Evolutionary conservation across 345 rosid genomes (phyloP).

Genomic region (Excoecaria agallocha): DNA sequence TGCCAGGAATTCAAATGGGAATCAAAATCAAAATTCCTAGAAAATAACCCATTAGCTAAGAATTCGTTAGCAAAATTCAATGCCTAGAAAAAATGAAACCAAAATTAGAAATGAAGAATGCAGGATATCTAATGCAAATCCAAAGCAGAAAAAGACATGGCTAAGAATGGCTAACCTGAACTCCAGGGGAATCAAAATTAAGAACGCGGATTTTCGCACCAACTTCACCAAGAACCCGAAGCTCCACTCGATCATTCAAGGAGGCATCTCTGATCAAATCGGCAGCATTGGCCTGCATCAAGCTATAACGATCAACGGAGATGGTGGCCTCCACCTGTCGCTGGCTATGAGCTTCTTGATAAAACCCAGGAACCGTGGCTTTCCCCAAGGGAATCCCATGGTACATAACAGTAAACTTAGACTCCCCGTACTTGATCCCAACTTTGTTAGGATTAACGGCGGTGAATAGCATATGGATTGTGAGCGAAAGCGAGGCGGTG

Average conservation of each 20-base stretch:
- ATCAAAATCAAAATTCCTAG: not conserved
- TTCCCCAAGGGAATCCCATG: conserved; percentile 83
- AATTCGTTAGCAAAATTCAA: not conserved
- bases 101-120: not conserved
- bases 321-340: conserved; percentile 77
- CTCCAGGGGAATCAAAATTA: conserved; percentile 89
- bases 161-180: conserved; percentile 82
- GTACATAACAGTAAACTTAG: conserved; percentile 94
- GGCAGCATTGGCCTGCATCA: conserved; percentile 77
- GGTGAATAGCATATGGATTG: conserved; percentile 73
- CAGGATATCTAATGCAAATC: not conserved
- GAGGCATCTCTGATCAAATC: conserved; percentile 81
- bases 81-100: not conserved
- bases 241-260: conserved; percentile 78
- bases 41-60: not conserved
- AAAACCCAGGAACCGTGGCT: conserved; percentile 87
- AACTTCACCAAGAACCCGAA: conserved; percentile 74
- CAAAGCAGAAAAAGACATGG: not conserved
- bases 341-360: conserved; percentile 76
- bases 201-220: conserved; percentile 94
- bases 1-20: not conserved
- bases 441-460: conserved; percentile 95
- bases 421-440: conserved; percentile 95
- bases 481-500: conserved; percentile 61
- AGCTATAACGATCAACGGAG: conserved; percentile 73